Percentiles rank a stretch among this genome's conserved stretches.
These are phyloP conservation scores for Hortaea sp. DNA, from an alignment of 2,329 filamentous ascomycete genomes.

Conservation along the genomic window DNA sequence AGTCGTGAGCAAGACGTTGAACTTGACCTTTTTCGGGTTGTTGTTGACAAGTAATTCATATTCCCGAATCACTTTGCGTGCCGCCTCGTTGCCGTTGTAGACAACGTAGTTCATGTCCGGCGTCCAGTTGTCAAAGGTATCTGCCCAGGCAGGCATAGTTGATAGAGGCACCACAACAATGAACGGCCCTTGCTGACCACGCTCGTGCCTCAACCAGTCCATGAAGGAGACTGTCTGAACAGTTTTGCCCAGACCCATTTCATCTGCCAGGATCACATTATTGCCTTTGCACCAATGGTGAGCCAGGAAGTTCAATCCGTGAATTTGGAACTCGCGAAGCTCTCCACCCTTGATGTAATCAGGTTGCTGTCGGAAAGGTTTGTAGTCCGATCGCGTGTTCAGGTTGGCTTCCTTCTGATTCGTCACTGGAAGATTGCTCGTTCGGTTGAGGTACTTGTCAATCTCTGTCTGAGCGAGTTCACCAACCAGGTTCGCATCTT, in stretches of 20 bases:
- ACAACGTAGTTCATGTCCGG: slow-evolving; percentile 95
- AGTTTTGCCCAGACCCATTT: slow-evolving; percentile 97
- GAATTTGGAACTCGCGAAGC: slow-evolving; percentile 85
- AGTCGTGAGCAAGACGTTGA: slow-evolving; percentile 94
- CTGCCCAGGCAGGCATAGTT: slow-evolving; percentile 95
- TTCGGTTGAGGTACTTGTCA: slow-evolving; percentile 79
- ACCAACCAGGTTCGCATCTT: slow-evolving; percentile 63
- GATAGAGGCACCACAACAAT: slow-evolving; percentile 95
- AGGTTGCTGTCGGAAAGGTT: slow-evolving; percentile 69
- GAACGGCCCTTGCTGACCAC: slow-evolving; percentile 85
- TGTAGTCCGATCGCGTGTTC: slow-evolving; percentile 62
- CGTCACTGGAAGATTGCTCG: slow-evolving; percentile 69
- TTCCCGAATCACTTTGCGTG: slow-evolving; percentile 78
- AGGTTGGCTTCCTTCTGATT: slow-evolving; percentile 67
- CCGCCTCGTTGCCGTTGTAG: slow-evolving; percentile 81
- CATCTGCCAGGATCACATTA: slow-evolving; percentile 94
- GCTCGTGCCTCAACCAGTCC: slow-evolving; percentile 88
- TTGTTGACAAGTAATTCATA: slow-evolving; percentile 81
- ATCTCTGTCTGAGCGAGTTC: slow-evolving; percentile 78
- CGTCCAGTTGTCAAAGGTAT: slow-evolving; percentile 94
- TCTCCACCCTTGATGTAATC: slow-evolving; percentile 75
- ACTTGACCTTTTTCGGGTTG: slow-evolving; percentile 81
- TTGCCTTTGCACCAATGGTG: slow-evolving; percentile 92
- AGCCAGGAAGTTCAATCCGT: slow-evolving; percentile 86
- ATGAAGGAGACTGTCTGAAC: slow-evolving; percentile 96